A percentile compares a stretch with the other conserved stretches of the same genome.
phyloP scores from a whole-genome alignment of 2,329 filamentous ascomycete genomes.

The Neophaeococcomyces mojaviensis region DNA sequence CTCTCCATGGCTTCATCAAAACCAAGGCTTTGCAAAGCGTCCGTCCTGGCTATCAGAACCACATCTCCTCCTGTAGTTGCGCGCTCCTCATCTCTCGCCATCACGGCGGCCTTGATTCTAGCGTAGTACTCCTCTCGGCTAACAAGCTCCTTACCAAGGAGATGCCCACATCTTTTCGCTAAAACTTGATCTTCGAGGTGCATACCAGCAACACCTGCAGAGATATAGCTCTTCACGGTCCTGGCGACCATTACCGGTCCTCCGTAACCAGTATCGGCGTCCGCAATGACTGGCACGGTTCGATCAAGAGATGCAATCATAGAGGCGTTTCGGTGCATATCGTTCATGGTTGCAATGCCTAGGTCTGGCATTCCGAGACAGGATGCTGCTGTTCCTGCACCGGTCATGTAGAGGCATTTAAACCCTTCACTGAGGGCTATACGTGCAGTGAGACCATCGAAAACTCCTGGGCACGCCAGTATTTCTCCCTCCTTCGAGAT shows the following conservation, averaged over 20 bases:
- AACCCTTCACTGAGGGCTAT: no score
- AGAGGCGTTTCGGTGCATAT: slow-evolving; percentile 46
- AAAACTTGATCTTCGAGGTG: slow-evolving; percentile 46
- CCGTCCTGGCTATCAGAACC: no score
- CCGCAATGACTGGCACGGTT: slow-evolving; percentile 43
- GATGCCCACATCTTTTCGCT: slow-evolving; percentile 34
- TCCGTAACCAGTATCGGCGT: slow-evolving; percentile 47
- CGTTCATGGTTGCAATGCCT: slow-evolving; percentile 42
- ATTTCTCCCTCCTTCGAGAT: no score
- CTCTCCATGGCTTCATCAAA: no score
- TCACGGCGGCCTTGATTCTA: slow-evolving; percentile 29
- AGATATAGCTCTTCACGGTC: slow-evolving; percentile 42
- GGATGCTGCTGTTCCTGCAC: slow-evolving; percentile 43
- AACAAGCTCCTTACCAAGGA: slow-evolving; percentile 32
- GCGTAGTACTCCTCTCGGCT: slow-evolving; percentile 26
- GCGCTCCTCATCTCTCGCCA: no score
- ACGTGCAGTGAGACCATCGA: no score
- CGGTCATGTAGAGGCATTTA: no score
- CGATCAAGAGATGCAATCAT: slow-evolving; percentile 47
- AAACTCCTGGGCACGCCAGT: no score
- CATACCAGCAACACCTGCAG: slow-evolving; percentile 47
- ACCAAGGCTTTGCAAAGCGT: no score
- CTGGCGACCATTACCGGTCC: slow-evolving; percentile 42
- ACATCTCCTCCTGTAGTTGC: no score
- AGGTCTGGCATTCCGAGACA: slow-evolving; percentile 44